Percentiles rank a stretch among this genome's conserved stretches.
phyloP scores from a whole-genome alignment of 495 filamentous ascomycete species.

The Bacidia gigantensis region DNA sequence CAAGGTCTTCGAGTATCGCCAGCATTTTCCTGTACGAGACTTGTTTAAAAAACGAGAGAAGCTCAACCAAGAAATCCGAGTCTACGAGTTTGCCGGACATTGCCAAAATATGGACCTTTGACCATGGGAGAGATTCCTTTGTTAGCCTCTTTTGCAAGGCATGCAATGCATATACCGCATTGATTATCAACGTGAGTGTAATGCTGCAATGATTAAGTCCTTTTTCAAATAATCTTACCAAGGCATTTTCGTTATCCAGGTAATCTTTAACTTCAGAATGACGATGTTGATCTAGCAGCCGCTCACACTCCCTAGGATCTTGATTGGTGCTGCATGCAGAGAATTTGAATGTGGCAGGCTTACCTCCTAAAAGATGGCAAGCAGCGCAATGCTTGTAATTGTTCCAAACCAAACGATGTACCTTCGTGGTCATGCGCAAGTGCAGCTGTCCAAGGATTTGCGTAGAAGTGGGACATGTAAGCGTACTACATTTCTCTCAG shows the following conservation, averaged over 20 bases:
- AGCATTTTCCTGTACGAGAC: not conserved
- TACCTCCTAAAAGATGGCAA: constrained; percentile 66
- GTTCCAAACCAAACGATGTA: constrained; percentile 28
- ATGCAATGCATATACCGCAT: constrained; percentile 33
- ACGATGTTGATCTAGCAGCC: constrained; percentile 30
- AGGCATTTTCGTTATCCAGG: constrained; percentile 38
- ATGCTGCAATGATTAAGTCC: constrained; percentile 27
- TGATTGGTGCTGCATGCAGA: constrained; percentile 6
- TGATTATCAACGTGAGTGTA: constrained; percentile 32
- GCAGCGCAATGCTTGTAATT: constrained; percentile 63
- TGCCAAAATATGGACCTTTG: constrained; percentile 42
- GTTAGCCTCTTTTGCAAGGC: constrained; percentile 29
- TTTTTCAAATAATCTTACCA: constrained; percentile 26
- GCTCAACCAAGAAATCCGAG: constrained; percentile 38
- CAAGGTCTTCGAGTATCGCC: not conserved
- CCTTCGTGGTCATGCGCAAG: constrained; percentile 33
- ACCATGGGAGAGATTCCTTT: constrained; percentile 27
- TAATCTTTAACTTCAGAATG: constrained; percentile 28
- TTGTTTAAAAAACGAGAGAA: constrained; percentile 25
- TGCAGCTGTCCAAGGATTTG: constrained; percentile 63
- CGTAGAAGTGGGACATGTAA: constrained; percentile 94
- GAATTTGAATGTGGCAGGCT: constrained; percentile 3
- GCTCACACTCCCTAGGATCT: constrained; percentile 31
- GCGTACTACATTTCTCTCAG: constrained; percentile 45
- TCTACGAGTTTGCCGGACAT: constrained; percentile 42